Base-by-base conservation (phyloP, 164 flowering plant species). In the Amborella trichopoda region DNA sequence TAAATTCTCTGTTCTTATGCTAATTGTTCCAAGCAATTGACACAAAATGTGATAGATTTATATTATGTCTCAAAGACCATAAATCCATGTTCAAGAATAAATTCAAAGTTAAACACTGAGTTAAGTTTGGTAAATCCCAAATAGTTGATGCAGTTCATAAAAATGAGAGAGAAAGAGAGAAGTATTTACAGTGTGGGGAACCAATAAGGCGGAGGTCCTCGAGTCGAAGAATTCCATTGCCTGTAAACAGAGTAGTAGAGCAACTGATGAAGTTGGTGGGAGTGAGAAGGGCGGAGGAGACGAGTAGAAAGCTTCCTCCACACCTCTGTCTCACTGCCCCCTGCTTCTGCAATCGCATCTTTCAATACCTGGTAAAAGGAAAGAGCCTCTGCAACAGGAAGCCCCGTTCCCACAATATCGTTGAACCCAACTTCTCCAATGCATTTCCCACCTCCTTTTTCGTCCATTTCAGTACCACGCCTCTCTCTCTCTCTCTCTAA, bases 151-250 rank as follows among this genome's bases (percentile, higher is more conserved):
- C 1, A 32, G 36, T 11, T 32, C n/a, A 37, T n/a, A n/a, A 21
- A n/a, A 37, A 37, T 5, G 8, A 37, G 40, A 8, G 19, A 37
- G n/a, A 37, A 3, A 28, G 9, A 6, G 13, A 25, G 30, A 14
- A 14, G 18, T 5, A 12, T 64, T 61, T 80, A 91, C 99, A 46
- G 64, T 34, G 96, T 80, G 64, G 99, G 99, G 62, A 80, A 84
- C 91, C 95, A 91, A 44, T 84, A 87, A 30, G 64, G 74, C 32
- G 96, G 84, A 55, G 90, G 99, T 24, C 88, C 96, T 36, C 45
- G 37, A 50, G 61, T 4, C 53, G 83, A 60, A 46, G 46, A 62
- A 52, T 82, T 80, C 82, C 82, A 84, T 18, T 61, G 3, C 21
- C 70, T 51, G 55, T 87, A 91, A 32, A 79, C 81, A 5, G 81